Conservation (phyloP, 345 rosid species). For the Cardamine chenopodiifolia region DNA sequence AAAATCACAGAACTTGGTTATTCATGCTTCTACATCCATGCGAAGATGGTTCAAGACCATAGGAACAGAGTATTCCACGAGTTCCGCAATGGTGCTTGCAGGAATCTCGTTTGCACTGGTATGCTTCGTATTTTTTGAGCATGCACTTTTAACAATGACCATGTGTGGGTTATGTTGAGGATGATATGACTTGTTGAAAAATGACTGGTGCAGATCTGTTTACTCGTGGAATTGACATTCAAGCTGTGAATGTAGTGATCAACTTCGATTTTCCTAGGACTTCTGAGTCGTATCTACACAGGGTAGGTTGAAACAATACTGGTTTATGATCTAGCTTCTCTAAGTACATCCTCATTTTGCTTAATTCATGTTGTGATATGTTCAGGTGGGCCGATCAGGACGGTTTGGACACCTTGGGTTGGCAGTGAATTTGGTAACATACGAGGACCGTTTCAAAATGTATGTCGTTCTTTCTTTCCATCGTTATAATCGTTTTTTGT, state of each 20-base stretch:
- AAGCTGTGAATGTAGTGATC: slow-evolving; percentile 98
- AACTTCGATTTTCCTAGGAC: slow-evolving; percentile 98
- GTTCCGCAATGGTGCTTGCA: slow-evolving; percentile 99
- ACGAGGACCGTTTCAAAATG: slow-evolving; percentile 99
- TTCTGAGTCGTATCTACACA: slow-evolving; percentile 96
- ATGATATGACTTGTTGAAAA: slow-evolving; percentile 8
- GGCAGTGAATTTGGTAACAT: slow-evolving; percentile 98
- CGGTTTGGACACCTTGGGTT: slow-evolving; percentile 99
- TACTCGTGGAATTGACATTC: slow-evolving; percentile 99
- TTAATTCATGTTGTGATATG: slow-evolving; percentile 2
- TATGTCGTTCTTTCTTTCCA: slow-evolving; percentile 32
- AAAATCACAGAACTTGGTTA: slow-evolving; percentile 99
- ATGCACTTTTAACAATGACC: slow-evolving; percentile 15
- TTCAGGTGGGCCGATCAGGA: slow-evolving; percentile 97
- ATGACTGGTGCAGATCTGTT: slow-evolving; percentile 73
- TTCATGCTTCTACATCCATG: slow-evolving; percentile 98
- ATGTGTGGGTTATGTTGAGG: neutral
- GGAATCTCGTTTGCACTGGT: slow-evolving; percentile 99
- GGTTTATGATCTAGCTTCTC: neutral
- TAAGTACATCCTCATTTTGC: neutral
- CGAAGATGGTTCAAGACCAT: slow-evolving; percentile 99
- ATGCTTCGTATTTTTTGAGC: slow-evolving; percentile 34
- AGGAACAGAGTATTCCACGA: slow-evolving; percentile 99
- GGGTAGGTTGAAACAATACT: slow-evolving; percentile 56
- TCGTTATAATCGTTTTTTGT: neutral